Conservation (phyloP, 129 eudicot genomes). For the Artemisia tridentata region DNA sequence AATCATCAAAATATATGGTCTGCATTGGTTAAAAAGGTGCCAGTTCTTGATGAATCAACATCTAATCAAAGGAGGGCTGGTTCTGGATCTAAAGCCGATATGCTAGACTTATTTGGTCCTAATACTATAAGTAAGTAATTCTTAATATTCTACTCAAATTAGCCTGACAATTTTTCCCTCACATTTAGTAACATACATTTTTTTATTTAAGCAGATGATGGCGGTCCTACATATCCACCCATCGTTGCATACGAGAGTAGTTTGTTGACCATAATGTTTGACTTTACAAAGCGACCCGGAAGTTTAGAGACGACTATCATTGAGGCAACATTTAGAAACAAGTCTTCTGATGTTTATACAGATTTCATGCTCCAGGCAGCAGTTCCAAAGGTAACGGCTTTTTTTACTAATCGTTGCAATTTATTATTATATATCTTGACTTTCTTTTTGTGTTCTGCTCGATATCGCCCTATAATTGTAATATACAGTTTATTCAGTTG, state of each 20-base stretch:
- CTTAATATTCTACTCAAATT: too few species aligned
- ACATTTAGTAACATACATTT: too few species aligned
- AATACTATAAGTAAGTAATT: too few species aligned
- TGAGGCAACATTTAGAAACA: constrained; percentile 61
- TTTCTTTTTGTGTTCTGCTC: neutral
- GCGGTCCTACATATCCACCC: too few species aligned
- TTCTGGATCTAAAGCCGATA: constrained; percentile 49
- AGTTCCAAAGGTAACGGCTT: constrained; percentile 65
- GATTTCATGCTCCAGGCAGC: constrained; percentile 88
- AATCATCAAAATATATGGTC: constrained; percentile 92
- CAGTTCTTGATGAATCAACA: constrained; percentile 89
- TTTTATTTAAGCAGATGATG: too few species aligned
- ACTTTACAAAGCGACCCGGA: constrained; percentile 70
- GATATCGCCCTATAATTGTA: neutral
- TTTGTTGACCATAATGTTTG: constrained; percentile 56
- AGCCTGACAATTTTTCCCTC: too few species aligned
- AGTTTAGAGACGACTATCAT: constrained; percentile 53
- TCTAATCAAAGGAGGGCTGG: constrained; percentile 54
- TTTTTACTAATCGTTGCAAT: neutral
- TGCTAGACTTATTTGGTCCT: too few species aligned
- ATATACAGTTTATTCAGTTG: constrained; percentile 76
- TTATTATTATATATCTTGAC: neutral
- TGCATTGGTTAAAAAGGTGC: constrained; percentile 82
- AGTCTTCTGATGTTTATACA: constrained; percentile 56
- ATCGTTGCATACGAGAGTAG: constrained; percentile 74